Evolutionary conservation across 768 basidiomycete genomes (phyloP).

Genomic region (Gymnopilus junonius): DNA sequence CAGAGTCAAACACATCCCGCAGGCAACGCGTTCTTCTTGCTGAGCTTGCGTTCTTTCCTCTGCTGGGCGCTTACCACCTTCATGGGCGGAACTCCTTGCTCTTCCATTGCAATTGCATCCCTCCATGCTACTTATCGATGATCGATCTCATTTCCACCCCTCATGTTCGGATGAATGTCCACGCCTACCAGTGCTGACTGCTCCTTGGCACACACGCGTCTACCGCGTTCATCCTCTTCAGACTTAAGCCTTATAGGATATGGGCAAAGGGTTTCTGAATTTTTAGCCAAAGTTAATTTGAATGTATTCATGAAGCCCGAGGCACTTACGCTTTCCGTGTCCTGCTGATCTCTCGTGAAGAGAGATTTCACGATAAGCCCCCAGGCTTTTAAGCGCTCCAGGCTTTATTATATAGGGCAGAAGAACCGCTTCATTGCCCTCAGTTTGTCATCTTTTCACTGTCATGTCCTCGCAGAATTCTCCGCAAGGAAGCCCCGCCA

Average conservation of each 20-base stretch:
- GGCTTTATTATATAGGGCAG: too few species aligned
- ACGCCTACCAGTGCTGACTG: background rate
- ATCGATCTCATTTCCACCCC: conserved; percentile 7
- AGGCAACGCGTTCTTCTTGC: background rate
- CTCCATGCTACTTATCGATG: background rate
- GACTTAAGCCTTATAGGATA: background rate
- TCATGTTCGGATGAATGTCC: background rate
- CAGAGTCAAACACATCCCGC: too few species aligned
- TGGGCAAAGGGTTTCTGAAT: background rate
- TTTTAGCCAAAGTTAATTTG: background rate
- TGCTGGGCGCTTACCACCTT: background rate
- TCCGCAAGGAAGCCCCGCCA: background rate
- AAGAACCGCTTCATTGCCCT: background rate
- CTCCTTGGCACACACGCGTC: background rate
- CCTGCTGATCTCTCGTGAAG: background rate
- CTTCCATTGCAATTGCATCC: background rate
- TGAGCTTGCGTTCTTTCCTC: background rate
- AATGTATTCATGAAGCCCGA: background rate
- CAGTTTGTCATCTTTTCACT: background rate
- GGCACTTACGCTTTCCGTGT: background rate
- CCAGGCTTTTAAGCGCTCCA: background rate
- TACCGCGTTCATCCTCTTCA: background rate
- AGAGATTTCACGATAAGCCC: background rate
- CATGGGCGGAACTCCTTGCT: background rate
- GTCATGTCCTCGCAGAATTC: background rate